Evolutionary conservation across 2,329 filamentous ascomycete genomes (phyloP).

Genomic region (Pezicula radicicola): DNA sequence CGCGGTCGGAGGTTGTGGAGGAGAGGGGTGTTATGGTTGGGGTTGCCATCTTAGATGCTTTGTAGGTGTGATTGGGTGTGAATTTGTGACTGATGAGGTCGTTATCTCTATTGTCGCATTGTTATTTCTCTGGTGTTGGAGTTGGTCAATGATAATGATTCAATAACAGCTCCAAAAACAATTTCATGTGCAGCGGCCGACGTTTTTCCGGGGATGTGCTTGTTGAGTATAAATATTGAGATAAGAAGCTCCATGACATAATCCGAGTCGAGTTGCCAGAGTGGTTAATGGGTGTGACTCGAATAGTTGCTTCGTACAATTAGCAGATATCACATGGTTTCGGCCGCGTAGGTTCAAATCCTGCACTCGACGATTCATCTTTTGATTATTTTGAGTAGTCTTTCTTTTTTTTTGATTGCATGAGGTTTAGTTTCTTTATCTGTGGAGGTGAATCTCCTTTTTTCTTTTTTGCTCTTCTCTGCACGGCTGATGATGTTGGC

Average conservation of each 20-base stretch:
- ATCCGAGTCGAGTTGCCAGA: constrained; percentile 1
- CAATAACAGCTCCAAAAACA: neutral
- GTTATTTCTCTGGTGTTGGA: neutral
- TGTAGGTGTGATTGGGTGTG: neutral
- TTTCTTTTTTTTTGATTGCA: too few relatives aligned
- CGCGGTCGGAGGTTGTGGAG: neutral
- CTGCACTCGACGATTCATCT: constrained; percentile 1
- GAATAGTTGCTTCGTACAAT: neutral
- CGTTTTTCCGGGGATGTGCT: neutral
- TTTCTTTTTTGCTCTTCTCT: too few relatives aligned
- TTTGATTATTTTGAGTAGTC: neutral
- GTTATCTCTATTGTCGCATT: neutral
- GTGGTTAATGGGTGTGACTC: constrained; percentile 3
- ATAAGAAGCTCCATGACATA: neutral
- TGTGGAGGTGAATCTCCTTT: too few relatives aligned
- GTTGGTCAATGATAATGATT: neutral
- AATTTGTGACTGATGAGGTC: neutral
- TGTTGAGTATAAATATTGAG: neutral
- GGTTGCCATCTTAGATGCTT: constrained; percentile 5
- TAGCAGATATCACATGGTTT: constrained; percentile 1
- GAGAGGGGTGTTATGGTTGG: constrained; percentile 4
- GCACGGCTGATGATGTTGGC: too few relatives aligned
- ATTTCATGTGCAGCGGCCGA: neutral
- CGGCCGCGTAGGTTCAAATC: constrained; percentile 2
- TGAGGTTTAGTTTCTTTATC: too few relatives aligned